A percentile compares a stretch with the other conserved stretches of the same genome.
These are phyloP conservation scores for Saposhnikovia divaricata DNA, from an alignment of 129 eudicot genomes.

Conservation along the genomic window DNA sequence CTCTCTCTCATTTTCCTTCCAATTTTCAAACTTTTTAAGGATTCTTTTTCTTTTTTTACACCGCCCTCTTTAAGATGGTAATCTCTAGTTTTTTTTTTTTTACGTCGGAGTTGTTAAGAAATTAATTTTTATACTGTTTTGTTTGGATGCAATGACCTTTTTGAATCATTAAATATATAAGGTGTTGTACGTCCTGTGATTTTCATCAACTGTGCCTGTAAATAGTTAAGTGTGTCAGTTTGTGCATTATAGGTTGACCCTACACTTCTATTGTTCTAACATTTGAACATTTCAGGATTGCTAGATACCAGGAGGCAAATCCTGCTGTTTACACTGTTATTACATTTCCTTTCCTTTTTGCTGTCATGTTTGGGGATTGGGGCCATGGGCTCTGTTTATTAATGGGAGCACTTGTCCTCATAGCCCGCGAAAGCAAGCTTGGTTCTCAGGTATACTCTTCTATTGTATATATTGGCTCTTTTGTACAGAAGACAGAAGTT, in stretches of 20 bases:
- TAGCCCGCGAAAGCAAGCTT: conserved; percentile 72
- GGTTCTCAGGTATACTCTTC: conserved; percentile 67
- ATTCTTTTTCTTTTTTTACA: background rate
- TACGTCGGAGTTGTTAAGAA: background rate
- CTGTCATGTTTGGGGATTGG: conserved; percentile 99
- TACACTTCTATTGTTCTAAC: background rate
- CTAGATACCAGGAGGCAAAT: conserved; percentile 94
- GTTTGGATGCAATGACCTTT: background rate
- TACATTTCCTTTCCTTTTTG: conserved; percentile 98
- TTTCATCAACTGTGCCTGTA: background rate
- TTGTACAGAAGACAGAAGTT: background rate
- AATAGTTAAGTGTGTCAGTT: background rate
- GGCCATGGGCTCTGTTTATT: conserved; percentile 96
- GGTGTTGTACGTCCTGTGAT: background rate
- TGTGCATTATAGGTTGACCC: conserved; percentile 9
- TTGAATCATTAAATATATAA: background rate
- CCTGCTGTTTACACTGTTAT: conserved; percentile 90
- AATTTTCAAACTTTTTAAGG: background rate
- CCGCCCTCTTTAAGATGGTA: background rate
- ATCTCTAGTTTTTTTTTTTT: background rate
- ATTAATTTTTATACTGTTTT: background rate
- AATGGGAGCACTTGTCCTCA: conserved; percentile 71
- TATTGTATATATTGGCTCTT: background rate
- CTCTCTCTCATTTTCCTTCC: background rate
- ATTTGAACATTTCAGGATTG: conserved; percentile 52